Evolutionary conservation across 768 basidiomycete genomes (phyloP).

Genomic region (Gautieria morchelliformis): DNA sequence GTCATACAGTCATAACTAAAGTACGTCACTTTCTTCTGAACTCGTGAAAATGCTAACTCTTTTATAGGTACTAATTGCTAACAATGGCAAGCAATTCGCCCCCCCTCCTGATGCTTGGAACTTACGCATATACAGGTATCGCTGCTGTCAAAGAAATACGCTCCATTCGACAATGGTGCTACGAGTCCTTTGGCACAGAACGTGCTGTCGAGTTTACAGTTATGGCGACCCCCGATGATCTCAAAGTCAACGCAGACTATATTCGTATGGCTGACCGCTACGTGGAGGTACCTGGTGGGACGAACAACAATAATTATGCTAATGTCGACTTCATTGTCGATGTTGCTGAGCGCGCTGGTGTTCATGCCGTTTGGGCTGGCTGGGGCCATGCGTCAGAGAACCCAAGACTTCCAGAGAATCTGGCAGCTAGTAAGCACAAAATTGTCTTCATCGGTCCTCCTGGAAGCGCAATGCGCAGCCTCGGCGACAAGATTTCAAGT

Average conservation of each 20-base stretch:
- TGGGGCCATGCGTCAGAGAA: slow-evolving; percentile 99
- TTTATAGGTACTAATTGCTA: slow-evolving; percentile 88
- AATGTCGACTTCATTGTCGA: slow-evolving; percentile 99
- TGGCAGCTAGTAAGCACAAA: slow-evolving; percentile 86
- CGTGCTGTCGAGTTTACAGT: slow-evolving; percentile 97
- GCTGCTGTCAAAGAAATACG: slow-evolving; percentile 99
- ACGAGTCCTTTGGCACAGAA: slow-evolving; percentile 96
- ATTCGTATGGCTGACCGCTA: slow-evolving; percentile 99
- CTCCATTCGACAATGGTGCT: slow-evolving; percentile 98
- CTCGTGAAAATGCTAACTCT: slow-evolving; percentile 8
- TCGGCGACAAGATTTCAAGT: slow-evolving; percentile 99
- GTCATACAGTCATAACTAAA: slow-evolving; percentile 98
- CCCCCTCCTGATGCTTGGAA: slow-evolving; percentile 2
- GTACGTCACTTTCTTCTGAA: slow-evolving; percentile 32
- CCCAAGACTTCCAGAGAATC: slow-evolving; percentile 88
- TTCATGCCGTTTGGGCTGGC: slow-evolving; percentile 99
- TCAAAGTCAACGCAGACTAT: slow-evolving; percentile 98
- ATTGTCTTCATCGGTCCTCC: slow-evolving; percentile 99
- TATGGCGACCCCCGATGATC: slow-evolving; percentile 98
- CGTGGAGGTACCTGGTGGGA: slow-evolving; percentile 95
- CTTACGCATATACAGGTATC: slow-evolving; percentile 53
- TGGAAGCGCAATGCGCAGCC: slow-evolving; percentile 95
- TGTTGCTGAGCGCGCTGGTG: slow-evolving; percentile 92
- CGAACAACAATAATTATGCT: slow-evolving; percentile 99
- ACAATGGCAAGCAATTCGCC: slow-evolving; percentile 58